Evolutionary conservation across 495 filamentous ascomycete genomes (phyloP).

Genomic region (Pyrenula massariospora): DNA sequence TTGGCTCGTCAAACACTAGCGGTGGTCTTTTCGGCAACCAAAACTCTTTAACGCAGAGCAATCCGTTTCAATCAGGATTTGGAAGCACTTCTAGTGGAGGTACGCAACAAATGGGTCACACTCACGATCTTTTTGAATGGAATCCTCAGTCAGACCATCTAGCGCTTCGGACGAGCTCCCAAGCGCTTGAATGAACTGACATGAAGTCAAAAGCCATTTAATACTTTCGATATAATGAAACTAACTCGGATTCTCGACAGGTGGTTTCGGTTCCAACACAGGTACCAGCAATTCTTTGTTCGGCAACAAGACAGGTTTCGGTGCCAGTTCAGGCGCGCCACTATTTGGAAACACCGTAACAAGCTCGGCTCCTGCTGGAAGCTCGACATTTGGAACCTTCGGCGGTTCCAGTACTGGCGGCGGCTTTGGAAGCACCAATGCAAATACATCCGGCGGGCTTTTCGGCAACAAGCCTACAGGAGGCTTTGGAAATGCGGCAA

Average conservation of each 20-base stretch:
- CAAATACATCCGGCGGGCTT: constrained; percentile 30
- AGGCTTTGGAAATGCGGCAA: constrained; percentile 19
- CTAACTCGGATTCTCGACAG: constrained; percentile 3
- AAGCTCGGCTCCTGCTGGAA: constrained; percentile 21
- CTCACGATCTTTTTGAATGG: too few relatives aligned
- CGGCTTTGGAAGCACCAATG: constrained; percentile 28
- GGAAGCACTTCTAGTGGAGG: not conserved
- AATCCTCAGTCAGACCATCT: too few relatives aligned
- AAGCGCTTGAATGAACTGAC: too few relatives aligned
- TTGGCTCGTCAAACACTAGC: constrained; percentile 26
- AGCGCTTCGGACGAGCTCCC: too few relatives aligned
- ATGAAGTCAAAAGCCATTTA: too few relatives aligned
- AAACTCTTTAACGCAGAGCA: constrained; percentile 8
- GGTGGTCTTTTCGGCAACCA: constrained; percentile 16
- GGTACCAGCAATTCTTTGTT: constrained; percentile 29
- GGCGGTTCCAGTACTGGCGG: constrained; percentile 39
- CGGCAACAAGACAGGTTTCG: constrained; percentile 18
- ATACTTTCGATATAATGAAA: not conserved
- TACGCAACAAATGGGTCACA: too few relatives aligned
- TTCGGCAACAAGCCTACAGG: constrained; percentile 32
- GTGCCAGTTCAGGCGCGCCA: constrained; percentile 30
- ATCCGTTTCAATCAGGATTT: constrained; percentile 21
- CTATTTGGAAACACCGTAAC: constrained; percentile 36
- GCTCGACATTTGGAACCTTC: constrained; percentile 35
- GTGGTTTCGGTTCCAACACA: not conserved